Percentiles rank a stretch among this genome's conserved stretches.
These are phyloP conservation scores for Rhizopogon sp. DNA, from an alignment of 768 basidiomycete species.

Conservation along the genomic window DNA sequence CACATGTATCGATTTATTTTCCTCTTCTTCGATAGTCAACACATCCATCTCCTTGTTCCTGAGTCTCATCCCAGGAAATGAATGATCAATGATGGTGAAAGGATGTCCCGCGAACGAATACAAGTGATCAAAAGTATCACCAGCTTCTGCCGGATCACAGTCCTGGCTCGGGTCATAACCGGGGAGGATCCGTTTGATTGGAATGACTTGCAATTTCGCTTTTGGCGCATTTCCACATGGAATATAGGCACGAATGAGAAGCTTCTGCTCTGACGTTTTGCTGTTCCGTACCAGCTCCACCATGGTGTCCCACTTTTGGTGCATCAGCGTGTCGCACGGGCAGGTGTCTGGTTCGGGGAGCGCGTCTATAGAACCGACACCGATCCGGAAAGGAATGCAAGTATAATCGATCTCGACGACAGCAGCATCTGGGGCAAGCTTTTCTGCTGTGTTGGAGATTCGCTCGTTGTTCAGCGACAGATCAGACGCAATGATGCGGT, in stretches of 20 bases:
- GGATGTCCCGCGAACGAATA: conserved; percentile 18
- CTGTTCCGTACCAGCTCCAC: conserved; percentile 19
- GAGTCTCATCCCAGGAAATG: conserved; percentile 16
- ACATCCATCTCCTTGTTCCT: conserved; percentile 11
- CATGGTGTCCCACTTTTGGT: conserved; percentile 22
- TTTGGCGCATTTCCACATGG: conserved; percentile 19
- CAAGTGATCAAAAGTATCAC: conserved; percentile 19
- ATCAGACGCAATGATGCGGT: conserved; percentile 17
- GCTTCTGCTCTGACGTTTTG: conserved; percentile 12
- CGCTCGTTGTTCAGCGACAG: conserved; percentile 10
- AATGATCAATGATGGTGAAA: conserved; percentile 15
- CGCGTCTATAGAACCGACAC: conserved; percentile 12
- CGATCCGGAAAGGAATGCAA: conserved; percentile 10
- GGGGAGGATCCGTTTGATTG: conserved; percentile 14
- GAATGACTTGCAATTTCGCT: conserved; percentile 20
- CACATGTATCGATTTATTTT: too few species aligned
- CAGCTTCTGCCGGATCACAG: conserved; percentile 15
- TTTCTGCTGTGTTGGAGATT: conserved; percentile 10
- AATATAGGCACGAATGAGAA: conserved; percentile 25
- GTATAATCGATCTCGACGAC: conserved; percentile 24
- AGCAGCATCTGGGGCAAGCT: conserved; percentile 6
- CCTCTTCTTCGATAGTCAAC: background rate
- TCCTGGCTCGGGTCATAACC: conserved; percentile 3
- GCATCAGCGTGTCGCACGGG: conserved; percentile 15
- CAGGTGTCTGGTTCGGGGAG: conserved; percentile 13